Base-by-base conservation (phyloP, 164 flowering plant genomes). In the Magnolia kwangsiensis region DNA sequence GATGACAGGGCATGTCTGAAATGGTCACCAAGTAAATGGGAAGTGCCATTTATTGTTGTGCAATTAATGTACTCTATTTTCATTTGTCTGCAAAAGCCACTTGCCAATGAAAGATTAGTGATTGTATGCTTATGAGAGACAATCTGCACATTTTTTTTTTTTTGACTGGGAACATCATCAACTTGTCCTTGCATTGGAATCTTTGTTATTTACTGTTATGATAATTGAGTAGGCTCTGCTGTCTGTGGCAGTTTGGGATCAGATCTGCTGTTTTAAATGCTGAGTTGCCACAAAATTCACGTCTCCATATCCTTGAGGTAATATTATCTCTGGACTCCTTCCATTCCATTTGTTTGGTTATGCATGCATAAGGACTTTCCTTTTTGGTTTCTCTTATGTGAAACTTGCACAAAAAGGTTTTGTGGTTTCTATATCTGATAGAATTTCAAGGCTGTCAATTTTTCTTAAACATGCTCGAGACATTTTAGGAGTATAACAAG, bases 241-340 rank as follows among this genome's bases (percentile, higher is more conserved):
- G 10, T 76, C 72, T 77, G 4, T 82, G 76, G 31, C 94, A 96
- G 99, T 96, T 96, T 88, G 96, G 91, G 51, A 89, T 96, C 73
- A 90, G 85, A 78, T 86, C 96, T 78, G 97, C 95, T 59, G 89
- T 96, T 71, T 81, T 96, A 77, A 94, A 94, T 89, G 92, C 96
- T 67, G 99, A 96, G 83, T 88, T 96, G 87, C 98, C 98, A 7
- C 97, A 94, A 73, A 96, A 94, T 88, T 96, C 99, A 51, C 95
- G 98, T 59, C 94, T 88, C 68, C 99, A 94, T 80, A 94, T 94
- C 73, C 91, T 96, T 79, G 97, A 96, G 96, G 99, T 92, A 83
- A 29, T 64, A 37, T 64, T 72, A 19, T 4, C 27, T 20, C 16
- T n/a, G 67, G 10, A 31, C 37, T 18, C 27, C 51, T 59, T 20